These are phyloP conservation scores for Myxozyma kluyveri DNA, from an alignment of 805 yeast genomes.

Conservation along the genomic window DNA sequence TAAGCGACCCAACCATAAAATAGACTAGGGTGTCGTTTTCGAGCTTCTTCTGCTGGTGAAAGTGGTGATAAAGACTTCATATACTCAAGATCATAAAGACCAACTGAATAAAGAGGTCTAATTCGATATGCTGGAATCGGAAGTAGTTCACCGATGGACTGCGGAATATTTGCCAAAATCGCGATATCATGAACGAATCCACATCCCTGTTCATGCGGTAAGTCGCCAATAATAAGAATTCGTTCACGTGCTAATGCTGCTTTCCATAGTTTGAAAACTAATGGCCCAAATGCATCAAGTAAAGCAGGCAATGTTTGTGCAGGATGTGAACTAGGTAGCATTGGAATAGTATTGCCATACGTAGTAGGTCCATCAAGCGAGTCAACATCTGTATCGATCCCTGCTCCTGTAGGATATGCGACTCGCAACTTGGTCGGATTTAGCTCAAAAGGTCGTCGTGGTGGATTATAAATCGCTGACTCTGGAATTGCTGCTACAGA, in stretches of 20 bases:
- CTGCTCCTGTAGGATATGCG: background rate
- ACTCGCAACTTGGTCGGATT: constrained; percentile 12
- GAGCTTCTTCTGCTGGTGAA: constrained; percentile 26
- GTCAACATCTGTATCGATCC: constrained; percentile 16
- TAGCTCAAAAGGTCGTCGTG: constrained; percentile 27
- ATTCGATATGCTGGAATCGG: constrained; percentile 33
- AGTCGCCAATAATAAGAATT: constrained; percentile 44
- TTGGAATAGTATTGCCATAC: constrained; percentile 31
- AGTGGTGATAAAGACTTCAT: constrained; percentile 12
- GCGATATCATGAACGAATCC: constrained; percentile 58
- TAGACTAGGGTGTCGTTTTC: constrained; percentile 13
- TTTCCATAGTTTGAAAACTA: constrained; percentile 63
- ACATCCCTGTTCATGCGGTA: constrained; percentile 43
- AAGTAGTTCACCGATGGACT: constrained; percentile 45
- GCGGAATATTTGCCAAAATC: constrained; percentile 61
- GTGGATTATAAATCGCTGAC: constrained; percentile 33
- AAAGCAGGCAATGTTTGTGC: constrained; percentile 43
- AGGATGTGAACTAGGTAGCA: constrained; percentile 35
- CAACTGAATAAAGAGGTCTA: constrained; percentile 24
- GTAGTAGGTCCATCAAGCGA: constrained; percentile 41
- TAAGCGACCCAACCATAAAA: constrained; percentile 28
- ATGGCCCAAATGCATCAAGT: constrained; percentile 58
- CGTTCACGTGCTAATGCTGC: constrained; percentile 56
- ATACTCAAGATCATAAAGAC: constrained; percentile 23
- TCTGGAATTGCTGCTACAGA: constrained; percentile 46